phyloP scores from a whole-genome alignment of 2,329 filamentous ascomycete species.

The Cladosporium sp. region DNA sequence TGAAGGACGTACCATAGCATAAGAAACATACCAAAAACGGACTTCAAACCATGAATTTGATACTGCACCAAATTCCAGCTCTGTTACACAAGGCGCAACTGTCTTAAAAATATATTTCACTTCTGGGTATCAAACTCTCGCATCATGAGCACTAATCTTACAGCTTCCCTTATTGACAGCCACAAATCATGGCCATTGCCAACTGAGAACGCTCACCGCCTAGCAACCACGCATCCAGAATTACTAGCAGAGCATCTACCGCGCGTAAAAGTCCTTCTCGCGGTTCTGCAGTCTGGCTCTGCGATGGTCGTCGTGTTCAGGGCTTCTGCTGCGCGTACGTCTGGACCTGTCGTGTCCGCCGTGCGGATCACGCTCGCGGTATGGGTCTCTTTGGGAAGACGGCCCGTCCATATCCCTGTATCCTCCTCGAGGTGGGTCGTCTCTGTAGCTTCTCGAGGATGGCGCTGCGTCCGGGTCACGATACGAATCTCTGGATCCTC shows the following conservation, averaged over 20 bases:
- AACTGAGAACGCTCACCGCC: neutral
- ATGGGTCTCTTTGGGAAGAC: neutral
- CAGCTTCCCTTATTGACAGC: neutral
- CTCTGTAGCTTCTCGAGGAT: slow-evolving; percentile 5
- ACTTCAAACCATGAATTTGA: neutral
- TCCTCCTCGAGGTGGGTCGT: slow-evolving; percentile 11
- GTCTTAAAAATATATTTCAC: neutral
- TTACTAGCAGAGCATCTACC: slow-evolving; percentile 22
- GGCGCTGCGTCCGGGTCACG: slow-evolving; percentile 26
- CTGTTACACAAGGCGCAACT: neutral
- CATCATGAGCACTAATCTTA: neutral
- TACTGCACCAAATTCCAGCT: neutral
- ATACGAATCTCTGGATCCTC: slow-evolving; percentile 29
- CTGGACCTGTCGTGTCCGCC: slow-evolving; percentile 16
- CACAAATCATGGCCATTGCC: neutral
- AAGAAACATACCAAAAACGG: neutral
- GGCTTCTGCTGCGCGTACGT: slow-evolving; percentile 36
- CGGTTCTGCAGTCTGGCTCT: slow-evolving; percentile 40
- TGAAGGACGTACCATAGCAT: neutral
- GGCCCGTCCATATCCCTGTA: slow-evolving; percentile 22
- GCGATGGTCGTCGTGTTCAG: slow-evolving; percentile 25
- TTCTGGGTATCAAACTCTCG: neutral
- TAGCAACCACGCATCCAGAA: neutral
- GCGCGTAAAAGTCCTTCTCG: slow-evolving; percentile 41
- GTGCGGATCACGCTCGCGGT: slow-evolving; percentile 14